Evolutionary conservation across 441 rosid genomes (phyloP).

Genomic region (Mallotus japonicus): DNA sequence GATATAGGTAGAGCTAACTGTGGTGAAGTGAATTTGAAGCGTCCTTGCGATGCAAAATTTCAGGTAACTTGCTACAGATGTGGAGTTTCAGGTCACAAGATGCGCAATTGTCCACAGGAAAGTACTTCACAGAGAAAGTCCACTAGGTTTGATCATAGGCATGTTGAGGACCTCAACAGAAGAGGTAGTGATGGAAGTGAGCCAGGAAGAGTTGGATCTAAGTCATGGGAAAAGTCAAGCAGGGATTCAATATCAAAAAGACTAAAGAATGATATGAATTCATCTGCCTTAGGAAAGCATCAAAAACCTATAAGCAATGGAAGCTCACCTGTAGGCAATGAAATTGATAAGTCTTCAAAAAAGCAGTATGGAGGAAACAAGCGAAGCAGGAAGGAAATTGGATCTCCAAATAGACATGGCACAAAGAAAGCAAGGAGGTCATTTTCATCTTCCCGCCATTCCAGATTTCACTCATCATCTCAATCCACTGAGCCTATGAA

Average conservation of each 20-base stretch:
- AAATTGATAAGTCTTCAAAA: conserved; percentile 22
- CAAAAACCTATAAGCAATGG: conserved; percentile 18
- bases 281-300: conserved; percentile 26
- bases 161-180: conserved; percentile 22
- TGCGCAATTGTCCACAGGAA: conserved; percentile 32
- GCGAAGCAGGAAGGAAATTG: conserved; percentile 25
- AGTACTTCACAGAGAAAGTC: conserved; percentile 25
- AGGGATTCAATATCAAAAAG: conserved; percentile 20
- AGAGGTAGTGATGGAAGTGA: conserved; percentile 28
- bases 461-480: conserved; percentile 28
- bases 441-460: conserved; percentile 30
- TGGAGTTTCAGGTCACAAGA: conserved; percentile 43
- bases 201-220: conserved; percentile 23
- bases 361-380: conserved; percentile 30
- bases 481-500: conserved; percentile 23
- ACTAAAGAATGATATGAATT: conserved; percentile 22
- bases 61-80: conserved; percentile 34
- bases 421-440: conserved; percentile 32
- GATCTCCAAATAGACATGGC: conserved; percentile 25
- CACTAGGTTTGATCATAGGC: conserved; percentile 22
- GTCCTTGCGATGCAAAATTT: conserved; percentile 18
- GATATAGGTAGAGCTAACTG: conserved; percentile 10
- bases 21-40: conserved; percentile 22
- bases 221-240: conserved; percentile 25
- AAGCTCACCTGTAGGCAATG: conserved; percentile 24